Evolutionary conservation across 768 basidiomycete genomes (phyloP).

Genomic region (Suillus subaureus): DNA sequence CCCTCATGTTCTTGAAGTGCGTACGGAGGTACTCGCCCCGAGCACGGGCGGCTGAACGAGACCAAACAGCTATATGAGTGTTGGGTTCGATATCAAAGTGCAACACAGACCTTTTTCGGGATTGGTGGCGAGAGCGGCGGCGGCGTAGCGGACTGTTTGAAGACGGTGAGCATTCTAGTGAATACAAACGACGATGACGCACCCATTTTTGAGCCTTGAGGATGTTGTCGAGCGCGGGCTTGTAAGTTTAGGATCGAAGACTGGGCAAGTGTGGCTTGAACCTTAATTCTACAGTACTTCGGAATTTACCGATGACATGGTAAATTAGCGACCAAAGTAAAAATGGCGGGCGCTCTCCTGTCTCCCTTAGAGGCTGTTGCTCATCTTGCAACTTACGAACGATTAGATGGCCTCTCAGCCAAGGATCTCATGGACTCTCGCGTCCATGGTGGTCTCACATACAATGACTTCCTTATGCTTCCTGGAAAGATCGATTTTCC

Average conservation of each 20-base stretch:
- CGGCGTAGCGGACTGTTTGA: conserved; percentile 86
- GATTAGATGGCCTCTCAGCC: conserved; percentile 82
- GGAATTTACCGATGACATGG: conserved; percentile 21
- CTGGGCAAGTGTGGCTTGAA: conserved; percentile 36
- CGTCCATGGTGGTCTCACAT: conserved; percentile 89
- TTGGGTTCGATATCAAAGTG: neutral
- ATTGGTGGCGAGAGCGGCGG: conserved; percentile 83
- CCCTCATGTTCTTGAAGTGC: conserved; percentile 99
- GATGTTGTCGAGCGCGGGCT: conserved; percentile 43
- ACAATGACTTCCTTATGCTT: conserved; percentile 93
- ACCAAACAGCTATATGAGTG: conserved; percentile 15
- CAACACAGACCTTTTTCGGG: conserved; percentile 87
- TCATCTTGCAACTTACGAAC: conserved; percentile 72
- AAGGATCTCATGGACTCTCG: conserved; percentile 85
- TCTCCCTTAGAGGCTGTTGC: conserved; percentile 73
- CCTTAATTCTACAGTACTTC: conserved; percentile 33
- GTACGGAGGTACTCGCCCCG: conserved; percentile 98
- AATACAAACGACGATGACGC: conserved; percentile 35
- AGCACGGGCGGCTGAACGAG: conserved; percentile 76
- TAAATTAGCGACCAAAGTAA: neutral
- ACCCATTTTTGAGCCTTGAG: conserved; percentile 58
- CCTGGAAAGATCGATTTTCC: conserved; percentile 96
- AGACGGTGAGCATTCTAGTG: conserved; percentile 20
- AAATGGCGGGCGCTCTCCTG: conserved; percentile 45
- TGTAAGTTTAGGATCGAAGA: conserved; percentile 62